Conservation (phyloP, 257 asterid genomes). For the Solanum tarijense region DNA sequence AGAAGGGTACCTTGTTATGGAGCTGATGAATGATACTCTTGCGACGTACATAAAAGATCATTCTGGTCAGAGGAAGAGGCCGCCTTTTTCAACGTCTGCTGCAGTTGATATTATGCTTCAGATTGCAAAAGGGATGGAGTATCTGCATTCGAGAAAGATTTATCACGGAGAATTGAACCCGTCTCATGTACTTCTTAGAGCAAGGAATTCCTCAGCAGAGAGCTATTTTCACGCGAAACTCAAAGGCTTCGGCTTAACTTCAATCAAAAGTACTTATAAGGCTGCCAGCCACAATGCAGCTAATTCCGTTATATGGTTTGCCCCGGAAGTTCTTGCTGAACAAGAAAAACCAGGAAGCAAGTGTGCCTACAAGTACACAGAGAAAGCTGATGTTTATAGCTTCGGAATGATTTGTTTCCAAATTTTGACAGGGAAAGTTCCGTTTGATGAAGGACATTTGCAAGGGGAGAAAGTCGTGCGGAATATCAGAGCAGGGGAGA, state of each 20-base stretch:
- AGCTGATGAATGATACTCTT: slow-evolving; percentile 69
- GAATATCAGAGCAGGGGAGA: slow-evolving; percentile 67
- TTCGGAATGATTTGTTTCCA: slow-evolving; percentile 86
- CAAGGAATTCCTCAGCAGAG: slow-evolving; percentile 33
- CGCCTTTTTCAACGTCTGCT: slow-evolving; percentile 47
- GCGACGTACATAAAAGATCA: slow-evolving; percentile 49
- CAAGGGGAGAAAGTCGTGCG: slow-evolving; percentile 76
- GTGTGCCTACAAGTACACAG: slow-evolving; percentile 22
- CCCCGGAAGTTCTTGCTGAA: slow-evolving; percentile 78
- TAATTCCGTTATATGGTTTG: slow-evolving; percentile 66
- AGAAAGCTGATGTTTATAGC: slow-evolving; percentile 80
- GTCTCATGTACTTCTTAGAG: slow-evolving; percentile 50
- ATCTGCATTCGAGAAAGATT: slow-evolving; percentile 56
- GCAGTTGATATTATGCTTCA: slow-evolving; percentile 83
- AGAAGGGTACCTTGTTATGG: slow-evolving; percentile 81
- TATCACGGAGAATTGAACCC: slow-evolving; percentile 75
- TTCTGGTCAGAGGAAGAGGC: slow-evolving; percentile 41
- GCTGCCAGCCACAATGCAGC: slow-evolving; percentile 8
- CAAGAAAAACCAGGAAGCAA: slow-evolving; percentile 30
- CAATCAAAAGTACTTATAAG: slow-evolving; percentile 22
- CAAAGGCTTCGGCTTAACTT: slow-evolving; percentile 47
- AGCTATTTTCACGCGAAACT: slow-evolving; percentile 45
- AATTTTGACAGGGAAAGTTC: slow-evolving; percentile 69
- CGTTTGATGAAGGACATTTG: slow-evolving; percentile 63
- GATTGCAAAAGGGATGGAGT: slow-evolving; percentile 86